phyloP scores from a whole-genome alignment of 257 asterid species.

The Gentiana macrophylla region DNA sequence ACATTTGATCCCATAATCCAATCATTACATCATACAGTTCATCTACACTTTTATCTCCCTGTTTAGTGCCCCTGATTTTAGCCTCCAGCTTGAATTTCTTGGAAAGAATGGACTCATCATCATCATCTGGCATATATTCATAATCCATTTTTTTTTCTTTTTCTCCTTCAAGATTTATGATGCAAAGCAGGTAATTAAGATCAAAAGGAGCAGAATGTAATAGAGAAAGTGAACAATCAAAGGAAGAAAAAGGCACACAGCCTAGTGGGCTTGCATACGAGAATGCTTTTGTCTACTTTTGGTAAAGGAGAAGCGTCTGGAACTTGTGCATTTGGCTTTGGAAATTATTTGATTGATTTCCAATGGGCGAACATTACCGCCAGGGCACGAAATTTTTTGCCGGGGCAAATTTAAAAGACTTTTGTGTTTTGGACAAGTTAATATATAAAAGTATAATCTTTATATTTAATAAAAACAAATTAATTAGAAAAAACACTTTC shows the following conservation, averaged over 20 bases:
- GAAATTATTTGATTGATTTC: too few species aligned
- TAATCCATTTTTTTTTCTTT: not conserved
- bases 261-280: not conserved
- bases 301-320: not conserved
- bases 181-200: not conserved
- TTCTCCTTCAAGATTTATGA: not conserved
- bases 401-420: too few species aligned
- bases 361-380: too few species aligned
- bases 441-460: too few species aligned
- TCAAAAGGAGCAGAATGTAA: not conserved
- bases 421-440: too few species aligned
- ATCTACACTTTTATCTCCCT: slow-evolving; percentile 1
- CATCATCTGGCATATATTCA: not conserved
- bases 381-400: too few species aligned
- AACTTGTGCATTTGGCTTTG: too few species aligned
- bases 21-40: not conserved
- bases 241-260: not conserved
- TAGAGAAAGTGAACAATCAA: not conserved
- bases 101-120: slow-evolving; percentile 4
- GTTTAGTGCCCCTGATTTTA: slow-evolving; percentile 2
- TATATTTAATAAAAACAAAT: too few species aligned
- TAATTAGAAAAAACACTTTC: too few species aligned
- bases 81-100: slow-evolving; percentile 4
- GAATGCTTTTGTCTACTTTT: not conserved
- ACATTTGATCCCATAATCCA: slow-evolving; percentile 5